A percentile compares a stretch with the other conserved stretches of the same genome.
These are phyloP conservation scores for Rhytidiadelphus loreus DNA, from an alignment of 225 moss, liverwort and hornwort genomes.

Conservation along the genomic window DNA sequence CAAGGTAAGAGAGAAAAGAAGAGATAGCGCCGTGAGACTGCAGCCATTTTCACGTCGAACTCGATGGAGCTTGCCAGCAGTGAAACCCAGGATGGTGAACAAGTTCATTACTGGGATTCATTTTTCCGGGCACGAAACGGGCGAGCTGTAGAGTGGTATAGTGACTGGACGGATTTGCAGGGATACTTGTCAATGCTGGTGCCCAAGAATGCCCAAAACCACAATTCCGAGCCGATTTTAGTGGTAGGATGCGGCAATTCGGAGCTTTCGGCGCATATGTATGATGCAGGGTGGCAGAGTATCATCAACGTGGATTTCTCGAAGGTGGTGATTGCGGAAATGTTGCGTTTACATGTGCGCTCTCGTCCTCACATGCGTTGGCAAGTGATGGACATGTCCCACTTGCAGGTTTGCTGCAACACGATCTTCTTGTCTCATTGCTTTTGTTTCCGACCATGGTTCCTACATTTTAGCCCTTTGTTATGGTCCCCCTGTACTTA, in stretches of 20 bases:
- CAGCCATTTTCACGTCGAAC: not conserved
- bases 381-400: conserved; percentile 75
- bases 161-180: conserved; percentile 68
- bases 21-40: not conserved
- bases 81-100: not conserved
- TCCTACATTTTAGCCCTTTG: not conserved
- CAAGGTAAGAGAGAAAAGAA: not conserved
- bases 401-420: conserved; percentile 31
- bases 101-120: not conserved
- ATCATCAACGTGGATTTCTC: conserved; percentile 88
- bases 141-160: conserved; percentile 57
- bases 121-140: not conserved
- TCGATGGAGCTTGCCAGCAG: conserved; percentile 1
- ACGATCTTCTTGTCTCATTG: not conserved
- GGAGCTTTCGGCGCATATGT: conserved; percentile 69
- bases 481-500: not conserved
- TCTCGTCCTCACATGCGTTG: conserved; percentile 77
- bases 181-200: conserved; percentile 22
- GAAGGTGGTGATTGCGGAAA: conserved; percentile 72
- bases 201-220: not conserved
- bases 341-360: conserved; percentile 87
- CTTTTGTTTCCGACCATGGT: not conserved
- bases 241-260: conserved; percentile 86
- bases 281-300: conserved; percentile 62
- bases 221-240: conserved; percentile 14